Evolutionary conservation across 495 filamentous ascomycete species (phyloP), one percentile per base, ranked within the genome.

Genomic region (Podospora appendiculata): DNA sequence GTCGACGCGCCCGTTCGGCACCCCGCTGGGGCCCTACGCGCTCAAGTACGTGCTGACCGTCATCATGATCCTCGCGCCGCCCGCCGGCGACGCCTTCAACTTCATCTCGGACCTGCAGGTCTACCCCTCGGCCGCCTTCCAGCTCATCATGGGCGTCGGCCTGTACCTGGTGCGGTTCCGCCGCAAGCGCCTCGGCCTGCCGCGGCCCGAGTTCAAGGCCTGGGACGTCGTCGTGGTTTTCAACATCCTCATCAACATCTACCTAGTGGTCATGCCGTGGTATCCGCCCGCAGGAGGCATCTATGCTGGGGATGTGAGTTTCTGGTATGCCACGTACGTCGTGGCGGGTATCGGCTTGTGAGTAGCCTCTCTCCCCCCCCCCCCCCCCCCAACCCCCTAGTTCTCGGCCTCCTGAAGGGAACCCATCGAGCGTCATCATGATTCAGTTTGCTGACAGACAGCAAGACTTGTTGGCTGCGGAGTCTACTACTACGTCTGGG

Each of bases 21-120:
- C 81, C 4, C 81, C 82, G 0, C 52, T 84, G 0, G 81, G 76
- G 0, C 80, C 82, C 0, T 84, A 84, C 58, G 39, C 76, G 10
- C 35, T 86, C 4, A 79, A 82, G 56, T 87, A 78, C 75, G 48
- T 57, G 1, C 52, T 84, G 39, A 87, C 82, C 0, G 47, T 82
- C 6, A 41, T 87, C 39, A 82, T 86, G 79, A 85, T 86, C 18
- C 56, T 86, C 0, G 82, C 81, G 1, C 82, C 82, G 4, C 84
- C 83, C 0, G 81, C 81, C 3, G 84, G 84, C 6, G 82, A 86
- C 64, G 83, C 82, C 11, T 87, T 86, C 65, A 81, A 84, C 47
- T 85, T 86, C 53, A 62, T 85, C 8, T 74, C 79, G 40, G 77
- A 82, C 52, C 68, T 87, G 0, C 57, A 67, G 46, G 59, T 70